phyloP scores from a whole-genome alignment of 2,329 filamentous ascomycete species.

The Huntiella decipiens region DNA sequence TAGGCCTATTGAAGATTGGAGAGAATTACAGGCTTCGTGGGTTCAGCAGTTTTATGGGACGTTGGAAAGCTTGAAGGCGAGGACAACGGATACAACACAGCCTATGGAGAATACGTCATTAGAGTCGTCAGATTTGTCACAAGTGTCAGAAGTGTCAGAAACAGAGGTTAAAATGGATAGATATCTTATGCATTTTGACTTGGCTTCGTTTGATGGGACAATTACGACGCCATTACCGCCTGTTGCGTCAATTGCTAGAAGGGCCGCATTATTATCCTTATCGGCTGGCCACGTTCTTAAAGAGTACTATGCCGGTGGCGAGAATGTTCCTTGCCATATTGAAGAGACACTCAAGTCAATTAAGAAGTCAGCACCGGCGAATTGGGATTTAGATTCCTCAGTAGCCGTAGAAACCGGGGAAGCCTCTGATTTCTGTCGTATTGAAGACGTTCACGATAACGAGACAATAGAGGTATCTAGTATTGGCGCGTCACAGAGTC shows the following conservation, averaged over 20 bases:
- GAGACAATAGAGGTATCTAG: conserved; percentile 8
- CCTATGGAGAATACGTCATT: not conserved
- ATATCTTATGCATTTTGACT: not conserved
- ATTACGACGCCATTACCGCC: not conserved
- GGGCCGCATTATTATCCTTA: conserved; percentile 7
- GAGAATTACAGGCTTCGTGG: conserved; percentile 9
- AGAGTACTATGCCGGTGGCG: conserved; percentile 6
- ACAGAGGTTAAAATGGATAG: not conserved
- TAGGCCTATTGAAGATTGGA: conserved; percentile 4
- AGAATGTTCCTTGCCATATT: not conserved
- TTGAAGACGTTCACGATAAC: conserved; percentile 8
- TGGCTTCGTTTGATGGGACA: not conserved
- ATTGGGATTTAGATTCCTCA: conserved; percentile 5
- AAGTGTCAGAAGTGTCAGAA: not conserved
- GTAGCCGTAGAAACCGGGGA: conserved; percentile 7
- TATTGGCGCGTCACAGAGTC: conserved; percentile 13
- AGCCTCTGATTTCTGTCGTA: conserved; percentile 6
- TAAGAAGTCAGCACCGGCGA: conserved; percentile 7
- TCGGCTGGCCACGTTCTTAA: conserved; percentile 6
- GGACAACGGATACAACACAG: not conserved
- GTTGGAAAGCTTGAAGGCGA: not conserved
- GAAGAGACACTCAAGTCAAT: conserved; percentile 4
- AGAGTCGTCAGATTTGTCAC: not conserved
- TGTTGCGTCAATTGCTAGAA: too few species aligned
- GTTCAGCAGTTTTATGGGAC: conserved; percentile 8